Evolutionary conservation across 257 asterid genomes (phyloP).

Genomic region (Nicotiana tomentosiformis): DNA sequence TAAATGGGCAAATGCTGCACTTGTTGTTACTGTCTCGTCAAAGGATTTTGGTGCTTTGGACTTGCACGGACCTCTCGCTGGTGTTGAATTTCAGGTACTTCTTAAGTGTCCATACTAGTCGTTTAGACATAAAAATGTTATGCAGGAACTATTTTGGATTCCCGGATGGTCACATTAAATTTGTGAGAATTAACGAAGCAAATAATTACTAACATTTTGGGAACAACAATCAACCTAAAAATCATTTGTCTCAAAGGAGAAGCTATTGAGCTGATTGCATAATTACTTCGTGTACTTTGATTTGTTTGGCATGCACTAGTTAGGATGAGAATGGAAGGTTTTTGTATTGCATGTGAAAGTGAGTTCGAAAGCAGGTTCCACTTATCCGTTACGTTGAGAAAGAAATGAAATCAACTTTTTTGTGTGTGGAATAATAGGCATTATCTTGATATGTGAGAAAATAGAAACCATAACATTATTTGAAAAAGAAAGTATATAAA

Average conservation of each 20-base stretch:
- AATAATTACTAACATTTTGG: not conserved
- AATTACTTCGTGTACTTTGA: too few relatives aligned
- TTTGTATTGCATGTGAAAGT: too few relatives aligned
- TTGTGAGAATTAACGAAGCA: not conserved
- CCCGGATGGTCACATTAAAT: not conserved
- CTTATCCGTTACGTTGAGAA: too few relatives aligned
- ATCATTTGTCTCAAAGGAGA: not conserved
- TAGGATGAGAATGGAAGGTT: not conserved
- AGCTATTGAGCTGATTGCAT: not conserved
- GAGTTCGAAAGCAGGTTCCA: too few relatives aligned
- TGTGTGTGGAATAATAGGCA: too few relatives aligned
- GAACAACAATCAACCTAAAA: not conserved
- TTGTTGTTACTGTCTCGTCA: constrained; percentile 67
- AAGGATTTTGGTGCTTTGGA: constrained; percentile 62
- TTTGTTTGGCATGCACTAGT: not conserved
- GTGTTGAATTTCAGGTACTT: constrained; percentile 84
- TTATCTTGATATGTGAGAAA: not conserved
- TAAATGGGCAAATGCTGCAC: constrained; percentile 94
- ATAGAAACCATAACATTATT: not conserved
- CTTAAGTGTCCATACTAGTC: not conserved
- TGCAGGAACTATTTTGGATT: not conserved
- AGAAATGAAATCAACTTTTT: too few relatives aligned
- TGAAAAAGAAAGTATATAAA: not conserved
- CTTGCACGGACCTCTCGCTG: constrained; percentile 80
- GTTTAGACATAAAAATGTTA: not conserved